These are phyloP conservation scores for Plasmodium falciparum DNA, from an alignment of 169 alveolate species.

Conservation along the genomic window DNA sequence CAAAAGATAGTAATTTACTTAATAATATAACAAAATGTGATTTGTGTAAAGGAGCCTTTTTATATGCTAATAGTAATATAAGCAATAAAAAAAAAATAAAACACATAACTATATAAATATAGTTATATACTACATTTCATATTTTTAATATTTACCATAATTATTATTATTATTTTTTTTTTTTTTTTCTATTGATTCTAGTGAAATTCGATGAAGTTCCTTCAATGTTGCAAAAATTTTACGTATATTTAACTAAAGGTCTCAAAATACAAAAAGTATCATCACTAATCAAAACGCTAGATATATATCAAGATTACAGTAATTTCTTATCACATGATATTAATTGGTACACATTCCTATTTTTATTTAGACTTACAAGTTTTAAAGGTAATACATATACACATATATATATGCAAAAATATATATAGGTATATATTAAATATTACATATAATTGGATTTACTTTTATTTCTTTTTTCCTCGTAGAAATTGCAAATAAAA, in stretches of 20 bases:
- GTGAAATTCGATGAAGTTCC: neutral
- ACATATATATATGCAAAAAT: too few relatives aligned
- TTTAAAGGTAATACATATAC: slow-evolving; percentile 7
- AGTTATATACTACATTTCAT: too few relatives aligned
- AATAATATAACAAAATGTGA: slow-evolving; percentile 25
- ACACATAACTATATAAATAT: too few relatives aligned
- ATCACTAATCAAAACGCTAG: slow-evolving; percentile 15
- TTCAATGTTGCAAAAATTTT: slow-evolving; percentile 51
- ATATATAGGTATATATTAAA: too few relatives aligned
- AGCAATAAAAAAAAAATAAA: neutral
- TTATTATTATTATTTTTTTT: too few relatives aligned
- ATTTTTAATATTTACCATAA: too few relatives aligned
- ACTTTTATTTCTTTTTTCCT: neutral
- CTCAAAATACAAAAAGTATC: slow-evolving; percentile 5
- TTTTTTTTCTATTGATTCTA: too few relatives aligned
- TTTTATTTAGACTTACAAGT: slow-evolving; percentile 26
- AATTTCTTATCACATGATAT: slow-evolving; percentile 47
- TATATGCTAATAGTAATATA: slow-evolving; percentile 5
- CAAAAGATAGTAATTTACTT: too few relatives aligned
- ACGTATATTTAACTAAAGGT: slow-evolving; percentile 12
- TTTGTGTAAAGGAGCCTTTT: slow-evolving; percentile 39
- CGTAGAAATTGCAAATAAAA: slow-evolving; percentile 32
- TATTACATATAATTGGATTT: too few relatives aligned
- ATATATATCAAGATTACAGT: slow-evolving; percentile 37
- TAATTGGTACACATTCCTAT: slow-evolving; percentile 49